Evolutionary conservation across 1,284 basidiomycete genomes (phyloP).

Genomic region (Thecaphora thlaspeos): DNA sequence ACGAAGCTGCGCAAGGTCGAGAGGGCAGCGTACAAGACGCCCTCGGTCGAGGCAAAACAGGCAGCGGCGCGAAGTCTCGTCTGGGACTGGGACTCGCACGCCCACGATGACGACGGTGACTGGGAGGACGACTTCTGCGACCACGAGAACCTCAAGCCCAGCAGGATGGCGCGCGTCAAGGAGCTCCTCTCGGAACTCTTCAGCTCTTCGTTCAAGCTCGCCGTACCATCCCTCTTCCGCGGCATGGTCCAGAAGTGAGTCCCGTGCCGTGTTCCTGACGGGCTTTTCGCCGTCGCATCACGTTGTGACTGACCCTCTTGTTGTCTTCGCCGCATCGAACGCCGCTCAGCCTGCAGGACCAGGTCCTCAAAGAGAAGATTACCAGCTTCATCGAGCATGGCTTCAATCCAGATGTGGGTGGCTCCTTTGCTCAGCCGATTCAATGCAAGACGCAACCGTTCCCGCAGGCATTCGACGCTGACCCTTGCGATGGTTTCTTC

Average conservation of each 20-base stretch:
- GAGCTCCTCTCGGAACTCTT: constrained; percentile 17
- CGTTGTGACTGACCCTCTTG: too few species aligned
- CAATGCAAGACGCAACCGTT: too few species aligned
- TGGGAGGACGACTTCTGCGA: not conserved
- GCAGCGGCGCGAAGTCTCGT: not conserved
- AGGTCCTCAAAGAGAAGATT: constrained; percentile 15
- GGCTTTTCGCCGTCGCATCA: too few species aligned
- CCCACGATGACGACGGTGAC: not conserved
- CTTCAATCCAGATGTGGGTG: not conserved
- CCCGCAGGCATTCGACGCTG: too few species aligned
- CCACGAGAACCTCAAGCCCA: constrained; percentile 1
- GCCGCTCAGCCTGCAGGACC: constrained; percentile 8
- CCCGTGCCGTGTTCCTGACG: too few species aligned
- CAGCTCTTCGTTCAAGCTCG: constrained; percentile 6
- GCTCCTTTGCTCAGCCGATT: too few species aligned
- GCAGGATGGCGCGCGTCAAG: constrained; percentile 5
- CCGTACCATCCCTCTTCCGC: constrained; percentile 11
- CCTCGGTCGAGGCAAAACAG: not conserved
- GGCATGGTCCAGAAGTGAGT: constrained; percentile 9
- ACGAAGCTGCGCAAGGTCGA: constrained; percentile 3
- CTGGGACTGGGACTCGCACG: not conserved
- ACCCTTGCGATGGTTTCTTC: too few species aligned
- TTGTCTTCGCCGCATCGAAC: too few species aligned
- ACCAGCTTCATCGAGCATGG: constrained; percentile 18
- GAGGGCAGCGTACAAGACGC: not conserved